A percentile compares a stretch with the other conserved stretches of the same genome.
Evolutionary conservation across 1,284 basidiomycete species (phyloP).

Genomic region (Pyrrhoderma lamaoense): DNA sequence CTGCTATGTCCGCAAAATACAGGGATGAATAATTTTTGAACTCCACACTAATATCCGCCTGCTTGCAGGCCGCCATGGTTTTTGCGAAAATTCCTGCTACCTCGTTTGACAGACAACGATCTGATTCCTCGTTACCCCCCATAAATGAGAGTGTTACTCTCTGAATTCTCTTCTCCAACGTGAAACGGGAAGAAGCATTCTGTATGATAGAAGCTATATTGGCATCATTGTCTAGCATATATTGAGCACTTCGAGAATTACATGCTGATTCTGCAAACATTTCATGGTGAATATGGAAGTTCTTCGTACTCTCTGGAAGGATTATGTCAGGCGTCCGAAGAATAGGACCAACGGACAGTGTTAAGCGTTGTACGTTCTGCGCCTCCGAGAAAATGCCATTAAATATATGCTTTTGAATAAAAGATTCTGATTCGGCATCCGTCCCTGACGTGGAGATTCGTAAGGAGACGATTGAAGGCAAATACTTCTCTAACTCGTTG

Average conservation of each 20-base stretch:
- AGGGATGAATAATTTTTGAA: constrained; percentile 2
- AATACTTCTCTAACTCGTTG: neutral
- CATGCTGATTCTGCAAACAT: too few relatives aligned
- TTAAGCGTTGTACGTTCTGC: neutral
- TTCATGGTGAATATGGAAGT: constrained; percentile 8
- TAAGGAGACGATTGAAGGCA: neutral
- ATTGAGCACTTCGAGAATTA: neutral
- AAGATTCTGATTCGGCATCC: neutral
- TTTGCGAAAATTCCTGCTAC: neutral
- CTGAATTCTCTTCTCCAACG: too few relatives aligned
- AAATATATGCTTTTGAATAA: neutral
- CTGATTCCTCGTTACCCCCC: too few relatives aligned
- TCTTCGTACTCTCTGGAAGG: neutral
- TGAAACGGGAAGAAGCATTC: neutral
- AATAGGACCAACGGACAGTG: neutral
- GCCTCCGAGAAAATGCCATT: neutral
- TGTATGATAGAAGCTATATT: constrained; percentile 2
- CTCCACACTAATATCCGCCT: neutral
- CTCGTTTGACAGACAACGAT: neutral
- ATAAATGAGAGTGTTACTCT: neutral
- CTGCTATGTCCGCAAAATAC: neutral
- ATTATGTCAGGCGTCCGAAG: neutral
- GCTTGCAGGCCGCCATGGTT: neutral
- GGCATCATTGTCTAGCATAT: neutral
- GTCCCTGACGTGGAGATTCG: neutral